Base-by-base conservation (phyloP, 1,139 yeast species). In the Saccharomyces hybrid region DNA sequence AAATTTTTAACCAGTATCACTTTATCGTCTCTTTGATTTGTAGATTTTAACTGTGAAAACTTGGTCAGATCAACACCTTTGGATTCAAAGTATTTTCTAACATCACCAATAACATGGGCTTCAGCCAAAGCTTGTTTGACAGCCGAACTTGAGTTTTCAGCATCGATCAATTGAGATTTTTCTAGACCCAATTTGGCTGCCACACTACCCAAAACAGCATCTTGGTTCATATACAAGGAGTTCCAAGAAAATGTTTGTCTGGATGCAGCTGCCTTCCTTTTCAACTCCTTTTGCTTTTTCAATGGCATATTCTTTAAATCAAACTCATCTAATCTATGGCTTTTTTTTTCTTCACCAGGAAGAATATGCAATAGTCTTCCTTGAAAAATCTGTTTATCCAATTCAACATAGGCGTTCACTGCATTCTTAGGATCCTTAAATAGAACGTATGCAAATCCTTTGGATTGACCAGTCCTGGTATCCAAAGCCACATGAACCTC, bases 81-180 rank as follows among this genome's bases (percentile, higher is more conserved):
- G 23, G 76, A 73, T 69, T 89, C 96, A 70, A 93, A 93, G 71
- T 83, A 93, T 62, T 82, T 82, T 65, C 96, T 82, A 13, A 93
- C 96, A 70, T 87, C 95, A 49, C 93, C 95, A 66, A 93, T 85
- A 25, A 91, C 96, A 67, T 90, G 93, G 1, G 98, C 96, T 74
- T 93, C 99, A 0, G 99, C 99, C 60, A 93, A 79, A 0, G 99
- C 98, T 71, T 91, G 98, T 67, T 90, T 89, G n/a, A 93, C 98
- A 1, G 96, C 97, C 52, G 96, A 87, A 60, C 79, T 84, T 4
- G 96, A 80, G 61, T 84, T 87, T 62, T 88, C 86, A 1, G 97
- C 95, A 69, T 93, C 95, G 57, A 93, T 80, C 65, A 93, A 78
- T 58, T 89, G 90, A 2, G 95, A 78, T 68, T 93, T 95, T 31